Evolutionary conservation across 2,329 filamentous ascomycete genomes (phyloP).

Genomic region (Neofusicoccum sp.): DNA sequence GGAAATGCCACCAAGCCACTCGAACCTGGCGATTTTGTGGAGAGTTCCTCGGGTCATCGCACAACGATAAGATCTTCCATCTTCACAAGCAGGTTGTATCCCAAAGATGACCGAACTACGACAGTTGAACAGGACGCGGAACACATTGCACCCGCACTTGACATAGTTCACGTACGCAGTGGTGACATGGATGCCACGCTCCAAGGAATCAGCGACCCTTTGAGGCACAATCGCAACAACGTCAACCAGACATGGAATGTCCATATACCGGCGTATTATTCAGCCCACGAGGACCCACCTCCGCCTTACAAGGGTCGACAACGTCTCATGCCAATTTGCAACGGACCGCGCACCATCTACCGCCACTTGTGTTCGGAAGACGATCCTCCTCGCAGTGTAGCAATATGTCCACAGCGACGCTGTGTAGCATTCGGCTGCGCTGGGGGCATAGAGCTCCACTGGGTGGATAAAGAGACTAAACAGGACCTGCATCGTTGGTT

Average conservation of each 20-base stretch:
- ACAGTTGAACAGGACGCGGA: background rate
- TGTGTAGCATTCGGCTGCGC: constrained; percentile 66
- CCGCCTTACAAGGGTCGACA: background rate
- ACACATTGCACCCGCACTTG: constrained; percentile 20
- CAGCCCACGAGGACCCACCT: background rate
- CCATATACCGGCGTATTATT: background rate
- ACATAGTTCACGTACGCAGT: constrained; percentile 29
- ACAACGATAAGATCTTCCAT: constrained; percentile 20
- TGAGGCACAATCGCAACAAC: constrained; percentile 25
- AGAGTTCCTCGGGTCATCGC: constrained; percentile 8
- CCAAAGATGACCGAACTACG: background rate
- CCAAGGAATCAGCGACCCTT: constrained; percentile 25
- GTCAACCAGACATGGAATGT: constrained; percentile 35
- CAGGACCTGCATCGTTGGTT: constrained; percentile 57
- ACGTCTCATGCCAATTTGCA: background rate
- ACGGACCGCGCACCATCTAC: constrained; percentile 40
- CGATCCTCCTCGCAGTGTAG: constrained; percentile 63
- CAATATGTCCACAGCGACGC: constrained; percentile 62
- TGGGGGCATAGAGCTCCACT: constrained; percentile 63
- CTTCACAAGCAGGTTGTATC: constrained; percentile 18
- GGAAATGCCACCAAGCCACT: background rate
- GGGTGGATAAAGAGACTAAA: constrained; percentile 50
- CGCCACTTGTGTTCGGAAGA: constrained; percentile 58
- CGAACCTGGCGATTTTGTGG: background rate
- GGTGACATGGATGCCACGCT: constrained; percentile 27